These are phyloP conservation scores for Delonix regia DNA, from an alignment of 306 rosid genomes.

Conservation along the genomic window DNA sequence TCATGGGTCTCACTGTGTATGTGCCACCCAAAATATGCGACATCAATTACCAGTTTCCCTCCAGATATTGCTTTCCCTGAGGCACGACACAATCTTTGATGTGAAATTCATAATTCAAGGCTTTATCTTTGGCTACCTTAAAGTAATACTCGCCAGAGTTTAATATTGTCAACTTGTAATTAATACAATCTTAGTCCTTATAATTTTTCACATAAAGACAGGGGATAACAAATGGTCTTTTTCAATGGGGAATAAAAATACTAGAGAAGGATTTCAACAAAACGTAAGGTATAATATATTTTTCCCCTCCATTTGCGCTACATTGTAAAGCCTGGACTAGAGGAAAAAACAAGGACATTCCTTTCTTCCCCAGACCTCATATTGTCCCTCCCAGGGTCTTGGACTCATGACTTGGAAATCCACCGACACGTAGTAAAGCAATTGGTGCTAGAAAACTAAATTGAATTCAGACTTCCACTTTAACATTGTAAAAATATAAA, in stretches of 20 bases:
- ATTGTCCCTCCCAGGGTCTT: background rate
- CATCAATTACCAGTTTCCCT: constrained; percentile 79
- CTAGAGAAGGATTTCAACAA: background rate
- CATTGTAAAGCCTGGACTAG: constrained; percentile 8
- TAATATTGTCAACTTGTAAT: background rate
- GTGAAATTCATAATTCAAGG: background rate
- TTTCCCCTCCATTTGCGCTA: background rate
- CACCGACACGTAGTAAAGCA: background rate
- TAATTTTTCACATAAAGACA: background rate
- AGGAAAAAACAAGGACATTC: background rate
- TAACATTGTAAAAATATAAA: background rate
- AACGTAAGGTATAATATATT: background rate
- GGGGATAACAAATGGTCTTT: background rate
- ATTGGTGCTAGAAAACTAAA: background rate
- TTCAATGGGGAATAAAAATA: background rate
- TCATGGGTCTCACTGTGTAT: constrained; percentile 79
- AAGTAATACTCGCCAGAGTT: background rate
- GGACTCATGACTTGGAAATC: too few species aligned
- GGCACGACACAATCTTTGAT: constrained; percentile 11
- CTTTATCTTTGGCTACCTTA: background rate
- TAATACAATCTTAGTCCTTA: too few species aligned
- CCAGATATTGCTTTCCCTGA: constrained; percentile 66
- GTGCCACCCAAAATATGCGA: constrained; percentile 80
- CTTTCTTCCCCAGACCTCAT: constrained; percentile 16
- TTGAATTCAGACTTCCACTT: constrained; percentile 13